phyloP scores from a whole-genome alignment of 2,329 filamentous ascomycete species.

The Alternaria atra region DNA sequence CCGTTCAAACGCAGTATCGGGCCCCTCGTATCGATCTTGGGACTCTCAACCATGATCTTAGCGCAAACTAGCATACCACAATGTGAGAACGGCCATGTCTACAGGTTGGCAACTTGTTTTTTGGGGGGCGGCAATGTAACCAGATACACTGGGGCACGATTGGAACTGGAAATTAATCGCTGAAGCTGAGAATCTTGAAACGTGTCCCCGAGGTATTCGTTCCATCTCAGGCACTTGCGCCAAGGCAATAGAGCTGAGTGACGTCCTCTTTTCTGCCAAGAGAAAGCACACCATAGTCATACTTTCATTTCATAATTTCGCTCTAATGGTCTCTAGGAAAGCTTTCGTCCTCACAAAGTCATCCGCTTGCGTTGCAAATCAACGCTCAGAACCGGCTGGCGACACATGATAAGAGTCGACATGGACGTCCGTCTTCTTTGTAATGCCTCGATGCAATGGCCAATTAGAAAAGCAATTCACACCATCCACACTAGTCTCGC shows the following conservation, averaged over 20 bases:
- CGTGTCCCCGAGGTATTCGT: neutral
- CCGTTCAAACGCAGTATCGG: slow-evolving; percentile 10
- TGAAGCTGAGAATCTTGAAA: neutral
- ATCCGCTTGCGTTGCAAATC: neutral
- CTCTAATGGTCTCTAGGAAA: neutral
- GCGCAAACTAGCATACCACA: neutral
- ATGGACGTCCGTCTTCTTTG: slow-evolving; percentile 1
- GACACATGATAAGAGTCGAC: neutral
- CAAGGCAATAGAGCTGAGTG: neutral
- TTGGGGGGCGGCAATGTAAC: neutral
- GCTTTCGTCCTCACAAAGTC: neutral
- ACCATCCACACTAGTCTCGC: neutral
- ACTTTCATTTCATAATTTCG: too few relatives aligned
- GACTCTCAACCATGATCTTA: neutral
- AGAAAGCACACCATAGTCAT: neutral
- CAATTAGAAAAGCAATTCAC: neutral
- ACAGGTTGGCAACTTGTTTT: neutral
- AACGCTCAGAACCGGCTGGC: neutral
- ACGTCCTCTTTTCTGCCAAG: neutral
- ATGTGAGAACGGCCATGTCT: neutral
- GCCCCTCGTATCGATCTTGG: slow-evolving; percentile 3
- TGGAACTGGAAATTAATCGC: neutral
- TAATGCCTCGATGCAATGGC: neutral
- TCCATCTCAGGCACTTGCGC: neutral
- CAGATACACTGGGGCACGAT: neutral